Base-by-base conservation (phyloP, 75 land plant genomes). In the Sequoiadendron giganteum region DNA sequence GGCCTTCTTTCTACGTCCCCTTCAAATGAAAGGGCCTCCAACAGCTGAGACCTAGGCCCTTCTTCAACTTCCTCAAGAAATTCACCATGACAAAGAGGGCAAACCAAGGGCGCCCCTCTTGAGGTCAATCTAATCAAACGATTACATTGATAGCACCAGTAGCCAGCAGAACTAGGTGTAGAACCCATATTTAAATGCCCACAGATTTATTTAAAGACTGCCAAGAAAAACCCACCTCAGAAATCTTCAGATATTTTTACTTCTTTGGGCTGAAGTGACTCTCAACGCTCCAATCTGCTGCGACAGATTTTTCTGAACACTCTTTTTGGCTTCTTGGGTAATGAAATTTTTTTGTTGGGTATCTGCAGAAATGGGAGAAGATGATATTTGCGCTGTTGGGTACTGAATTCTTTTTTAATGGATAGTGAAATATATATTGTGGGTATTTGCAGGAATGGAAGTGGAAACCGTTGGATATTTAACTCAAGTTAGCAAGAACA, bases 61-160 rank as follows among this genome's bases (percentile, higher is more conserved):
- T 52, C 85, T 32, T 34, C 10, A 7, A 9, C 6, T 38, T 85
- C 86, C 68, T 85, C 86, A 18, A 85, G 16, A 56, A 85, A 85
- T 40, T 39, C 86, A 13, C 8, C 8, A 14, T 32, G 18, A 38
- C 86, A 85, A 34, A 40, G 56, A 34, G 86, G 86, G 19, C 86
- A 85, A 52, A 36, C 14, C 42, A 38, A 36, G 5, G 86, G 39
- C 38, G 13, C 15, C 40, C 21, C 68, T 25, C 19, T 28, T 65
- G 65, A 32, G 36, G 65, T 1, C 56, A 85, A 30, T 56, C 86
- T 18, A 10, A 56, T 5, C 14, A 56, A 18, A 52, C 86, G 86
- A 52, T 21, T 54, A 42, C 86, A 85, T 5, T 32, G 34, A 56
- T 85, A 21, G 65, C 86, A 85, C 86, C 86, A 85, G 86, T 85